phyloP scores from a whole-genome alignment of 176 grass and related monocot species.

The Eragrostis curvula region DNA sequence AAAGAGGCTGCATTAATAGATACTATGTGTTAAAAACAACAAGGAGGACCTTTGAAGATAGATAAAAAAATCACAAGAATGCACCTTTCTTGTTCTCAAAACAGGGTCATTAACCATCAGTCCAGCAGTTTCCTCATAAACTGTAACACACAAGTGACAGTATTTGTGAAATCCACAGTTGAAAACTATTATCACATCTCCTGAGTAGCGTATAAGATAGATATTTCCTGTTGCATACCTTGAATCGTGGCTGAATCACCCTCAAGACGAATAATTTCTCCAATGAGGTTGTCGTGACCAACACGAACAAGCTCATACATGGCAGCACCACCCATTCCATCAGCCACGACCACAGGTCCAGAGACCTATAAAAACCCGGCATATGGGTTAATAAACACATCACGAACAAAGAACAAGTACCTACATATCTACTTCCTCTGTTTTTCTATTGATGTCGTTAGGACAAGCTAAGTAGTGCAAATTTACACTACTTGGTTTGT shows the following conservation, averaged over 20 bases:
- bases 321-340: constrained; percentile 86
- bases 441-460: too few species aligned
- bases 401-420: neutral
- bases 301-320: constrained; percentile 73
- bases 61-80: constrained; percentile 1
- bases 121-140: constrained; percentile 73
- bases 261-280: constrained; percentile 65
- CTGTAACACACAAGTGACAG: constrained; percentile 35
- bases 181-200: neutral
- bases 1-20: constrained; percentile 71
- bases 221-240: constrained; percentile 43
- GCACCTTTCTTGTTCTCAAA: constrained; percentile 69
- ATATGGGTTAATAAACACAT: neutral
- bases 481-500: too few species aligned
- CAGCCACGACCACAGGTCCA: constrained; percentile 89
- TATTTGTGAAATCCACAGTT: constrained; percentile 5
- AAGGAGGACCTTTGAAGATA: neutral
- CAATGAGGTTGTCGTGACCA: constrained; percentile 57
- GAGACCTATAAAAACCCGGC: constrained; percentile 59
- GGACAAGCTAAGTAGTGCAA: too few species aligned
- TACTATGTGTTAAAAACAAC: constrained; percentile 13
- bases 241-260: constrained; percentile 76
- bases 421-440: neutral
- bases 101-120: constrained; percentile 72
- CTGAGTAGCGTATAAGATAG: constrained; percentile 14